These are phyloP conservation scores for Irpex sp. DNA, from an alignment of 1,284 basidiomycete genomes.

Conservation along the genomic window DNA sequence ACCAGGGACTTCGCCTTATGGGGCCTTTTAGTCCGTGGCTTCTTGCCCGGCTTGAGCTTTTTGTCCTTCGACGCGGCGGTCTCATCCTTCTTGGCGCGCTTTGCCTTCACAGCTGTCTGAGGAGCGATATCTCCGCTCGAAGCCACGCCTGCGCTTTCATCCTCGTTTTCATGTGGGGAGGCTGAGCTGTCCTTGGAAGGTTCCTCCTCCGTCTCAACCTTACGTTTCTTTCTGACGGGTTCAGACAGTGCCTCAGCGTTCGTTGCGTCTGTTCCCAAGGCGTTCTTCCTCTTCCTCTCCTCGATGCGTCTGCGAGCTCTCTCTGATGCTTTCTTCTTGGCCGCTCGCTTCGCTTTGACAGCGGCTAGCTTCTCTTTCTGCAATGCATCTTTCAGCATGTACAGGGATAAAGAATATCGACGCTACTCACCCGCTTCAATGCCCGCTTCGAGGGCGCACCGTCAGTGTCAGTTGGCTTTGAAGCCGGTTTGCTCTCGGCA, in stretches of 20 bases:
- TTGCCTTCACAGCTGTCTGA: too few relatives aligned
- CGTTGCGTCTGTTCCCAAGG: neutral
- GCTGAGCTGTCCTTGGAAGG: neutral
- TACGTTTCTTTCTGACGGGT: constrained; percentile 25
- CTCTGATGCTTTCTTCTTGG: constrained; percentile 28
- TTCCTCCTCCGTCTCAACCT: constrained; percentile 10
- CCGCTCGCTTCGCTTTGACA: constrained; percentile 35
- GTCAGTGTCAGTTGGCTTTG: constrained; percentile 6
- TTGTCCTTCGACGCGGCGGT: neutral
- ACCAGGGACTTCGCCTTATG: neutral
- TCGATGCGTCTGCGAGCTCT: constrained; percentile 14
- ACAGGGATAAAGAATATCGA: constrained; percentile 21
- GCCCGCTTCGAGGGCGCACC: constrained; percentile 42
- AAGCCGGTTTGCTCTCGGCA: constrained; percentile 4
- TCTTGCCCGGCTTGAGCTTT: neutral
- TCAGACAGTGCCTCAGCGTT: neutral
- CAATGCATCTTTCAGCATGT: neutral
- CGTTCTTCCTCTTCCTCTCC: constrained; percentile 2
- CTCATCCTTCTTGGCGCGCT: too few relatives aligned
- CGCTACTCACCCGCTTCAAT: constrained; percentile 44
- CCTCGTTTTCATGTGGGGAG: neutral
- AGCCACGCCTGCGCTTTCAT: neutral
- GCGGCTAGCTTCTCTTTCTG: constrained; percentile 38
- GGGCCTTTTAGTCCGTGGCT: neutral
- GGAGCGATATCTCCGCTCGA: neutral